Evolutionary conservation across 2,329 filamentous ascomycete species (phyloP).

Genomic region (Domatiomyces catenatus): DNA sequence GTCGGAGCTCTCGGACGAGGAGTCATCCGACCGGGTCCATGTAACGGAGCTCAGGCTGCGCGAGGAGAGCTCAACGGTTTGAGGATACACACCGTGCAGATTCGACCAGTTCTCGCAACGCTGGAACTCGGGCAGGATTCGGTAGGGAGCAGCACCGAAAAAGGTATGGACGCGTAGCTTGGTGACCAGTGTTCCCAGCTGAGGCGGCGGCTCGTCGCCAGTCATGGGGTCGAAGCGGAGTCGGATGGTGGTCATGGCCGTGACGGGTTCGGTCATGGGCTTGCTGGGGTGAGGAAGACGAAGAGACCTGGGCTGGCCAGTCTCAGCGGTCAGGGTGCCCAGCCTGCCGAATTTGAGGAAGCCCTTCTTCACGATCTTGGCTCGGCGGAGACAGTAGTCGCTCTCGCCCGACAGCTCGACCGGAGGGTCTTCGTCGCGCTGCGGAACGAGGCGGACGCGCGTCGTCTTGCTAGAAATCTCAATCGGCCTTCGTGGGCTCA

Average conservation of each 20-base stretch:
- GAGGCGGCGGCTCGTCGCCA: constrained; percentile 35
- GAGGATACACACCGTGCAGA: constrained; percentile 37
- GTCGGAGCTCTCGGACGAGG: constrained; percentile 25
- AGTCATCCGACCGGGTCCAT: constrained; percentile 37
- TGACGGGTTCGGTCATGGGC: constrained; percentile 27
- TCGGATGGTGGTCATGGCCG: constrained; percentile 40
- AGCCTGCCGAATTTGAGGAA: constrained; percentile 41
- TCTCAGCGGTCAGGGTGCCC: constrained; percentile 42
- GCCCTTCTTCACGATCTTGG: constrained; percentile 46
- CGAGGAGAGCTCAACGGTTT: constrained; percentile 38
- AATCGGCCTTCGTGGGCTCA: constrained; percentile 28
- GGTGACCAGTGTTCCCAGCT: constrained; percentile 35
- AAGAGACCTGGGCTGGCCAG: constrained; percentile 43
- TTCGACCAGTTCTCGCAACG: constrained; percentile 28
- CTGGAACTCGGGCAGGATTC: constrained; percentile 33
- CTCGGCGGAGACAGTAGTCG: constrained; percentile 38
- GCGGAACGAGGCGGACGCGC: constrained; percentile 46
- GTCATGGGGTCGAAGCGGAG: constrained; percentile 46
- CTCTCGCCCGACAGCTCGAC: constrained; percentile 34
- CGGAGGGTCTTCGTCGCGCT: constrained; percentile 44
- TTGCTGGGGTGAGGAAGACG: constrained; percentile 31
- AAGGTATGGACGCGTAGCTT: constrained; percentile 45
- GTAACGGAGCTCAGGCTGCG: constrained; percentile 42
- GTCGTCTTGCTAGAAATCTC: constrained; percentile 36
- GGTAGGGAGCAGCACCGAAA: constrained; percentile 38